Evolutionary conservation across 495 filamentous ascomycete species (phyloP).

Genomic region (Amphirosellinia nigrospora): DNA sequence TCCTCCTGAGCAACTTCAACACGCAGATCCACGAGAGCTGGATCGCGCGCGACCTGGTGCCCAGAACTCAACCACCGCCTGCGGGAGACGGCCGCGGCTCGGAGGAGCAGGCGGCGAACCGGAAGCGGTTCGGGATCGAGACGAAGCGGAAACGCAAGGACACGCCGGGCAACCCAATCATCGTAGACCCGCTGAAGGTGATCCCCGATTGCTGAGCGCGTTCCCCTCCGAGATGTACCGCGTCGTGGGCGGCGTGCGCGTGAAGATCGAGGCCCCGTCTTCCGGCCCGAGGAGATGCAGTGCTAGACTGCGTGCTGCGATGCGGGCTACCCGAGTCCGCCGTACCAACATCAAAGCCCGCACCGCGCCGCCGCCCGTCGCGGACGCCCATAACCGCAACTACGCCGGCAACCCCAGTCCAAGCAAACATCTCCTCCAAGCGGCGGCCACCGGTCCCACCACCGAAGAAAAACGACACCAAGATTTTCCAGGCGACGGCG

Average conservation of each 20-base stretch:
- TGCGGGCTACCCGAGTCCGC: constrained; percentile 17
- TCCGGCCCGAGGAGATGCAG: constrained; percentile 24
- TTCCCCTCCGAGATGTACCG: constrained; percentile 23
- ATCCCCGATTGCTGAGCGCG: constrained; percentile 27
- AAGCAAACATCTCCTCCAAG: background rate
- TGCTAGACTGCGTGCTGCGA: constrained; percentile 31
- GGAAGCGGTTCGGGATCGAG: constrained; percentile 9
- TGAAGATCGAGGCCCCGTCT: constrained; percentile 17
- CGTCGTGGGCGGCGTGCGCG: constrained; percentile 8
- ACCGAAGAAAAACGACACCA: constrained; percentile 6
- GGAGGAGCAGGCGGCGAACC: constrained; percentile 4
- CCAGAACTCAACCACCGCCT: constrained; percentile 33
- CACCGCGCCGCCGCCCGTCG: background rate
- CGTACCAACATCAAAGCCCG: background rate
- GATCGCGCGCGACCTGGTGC: constrained; percentile 27
- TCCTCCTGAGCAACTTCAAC: constrained; percentile 31
- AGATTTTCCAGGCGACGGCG: background rate
- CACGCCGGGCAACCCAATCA: constrained; percentile 8
- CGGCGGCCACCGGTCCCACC: background rate
- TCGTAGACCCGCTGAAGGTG: constrained; percentile 27
- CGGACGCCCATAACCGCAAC: no score
- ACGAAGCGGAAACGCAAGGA: constrained; percentile 13
- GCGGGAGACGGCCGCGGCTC: constrained; percentile 14
- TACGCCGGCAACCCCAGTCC: no score
- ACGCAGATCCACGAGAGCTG: constrained; percentile 23